These are phyloP conservation scores for Priceomyces carsonii DNA, from an alignment of 805 yeast species.

Conservation along the genomic window DNA sequence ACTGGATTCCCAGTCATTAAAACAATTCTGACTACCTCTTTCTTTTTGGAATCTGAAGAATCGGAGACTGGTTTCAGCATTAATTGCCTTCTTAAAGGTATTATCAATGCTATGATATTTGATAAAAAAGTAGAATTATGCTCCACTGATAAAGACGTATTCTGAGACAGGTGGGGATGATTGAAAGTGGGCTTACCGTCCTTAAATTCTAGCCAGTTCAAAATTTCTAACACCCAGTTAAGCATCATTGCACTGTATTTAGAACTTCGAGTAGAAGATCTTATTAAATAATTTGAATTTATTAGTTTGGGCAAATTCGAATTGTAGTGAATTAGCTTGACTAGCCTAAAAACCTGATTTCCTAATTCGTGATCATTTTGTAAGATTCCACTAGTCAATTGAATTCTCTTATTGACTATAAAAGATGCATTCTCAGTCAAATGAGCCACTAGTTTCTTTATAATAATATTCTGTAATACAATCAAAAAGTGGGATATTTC, in stretches of 20 bases:
- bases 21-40: constrained; percentile 49
- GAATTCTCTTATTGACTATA: constrained; percentile 32
- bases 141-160: constrained; percentile 3
- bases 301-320: constrained; percentile 49
- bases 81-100: constrained; percentile 41
- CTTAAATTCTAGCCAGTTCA: constrained; percentile 57
- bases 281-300: constrained; percentile 39
- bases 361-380: constrained; percentile 48
- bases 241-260: constrained; percentile 37
- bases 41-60: constrained; percentile 19
- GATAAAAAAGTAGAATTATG: constrained; percentile 43
- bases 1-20: constrained; percentile 61
- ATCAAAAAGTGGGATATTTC: constrained; percentile 43
- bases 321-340: constrained; percentile 39
- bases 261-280: constrained; percentile 16
- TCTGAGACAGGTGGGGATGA: constrained; percentile 12
- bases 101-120: constrained; percentile 45
- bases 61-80: constrained; percentile 30
- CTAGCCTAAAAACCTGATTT: constrained; percentile 33
- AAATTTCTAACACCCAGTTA: constrained; percentile 53
- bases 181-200: constrained; percentile 34
- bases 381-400: constrained; percentile 37
- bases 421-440: constrained; percentile 24
- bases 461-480: constrained; percentile 38
- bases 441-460: constrained; percentile 34